Conservation (phyloP, 2,329 filamentous ascomycete genomes). For the Aspergillus costaricaensis region DNA sequence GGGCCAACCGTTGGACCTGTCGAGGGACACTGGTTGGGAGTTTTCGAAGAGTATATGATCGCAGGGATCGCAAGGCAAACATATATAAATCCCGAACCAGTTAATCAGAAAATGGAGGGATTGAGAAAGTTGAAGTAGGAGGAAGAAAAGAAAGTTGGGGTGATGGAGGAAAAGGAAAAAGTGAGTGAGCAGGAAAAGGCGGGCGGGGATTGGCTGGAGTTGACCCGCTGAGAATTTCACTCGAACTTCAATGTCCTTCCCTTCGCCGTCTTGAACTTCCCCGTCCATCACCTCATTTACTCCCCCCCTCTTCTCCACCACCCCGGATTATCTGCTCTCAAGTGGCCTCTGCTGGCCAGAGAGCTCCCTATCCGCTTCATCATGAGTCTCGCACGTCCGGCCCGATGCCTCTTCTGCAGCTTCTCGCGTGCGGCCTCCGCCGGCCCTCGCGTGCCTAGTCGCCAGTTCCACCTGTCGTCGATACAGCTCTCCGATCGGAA, state of each 20-base stretch:
- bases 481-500: constrained; percentile 40
- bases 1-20: constrained; percentile 11
- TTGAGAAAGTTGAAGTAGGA: constrained; percentile 1
- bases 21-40: constrained; percentile 4
- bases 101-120: not conserved
- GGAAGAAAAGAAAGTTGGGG: constrained; percentile 5
- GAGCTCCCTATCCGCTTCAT: constrained; percentile 27
- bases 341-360: constrained; percentile 32
- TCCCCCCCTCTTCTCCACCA: constrained; percentile 6
- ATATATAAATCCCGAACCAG: not conserved
- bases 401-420: constrained; percentile 54
- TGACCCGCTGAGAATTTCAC: constrained; percentile 31
- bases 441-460: constrained; percentile 46
- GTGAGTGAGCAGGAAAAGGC: constrained; percentile 20
- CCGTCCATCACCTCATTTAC: constrained; percentile 8
- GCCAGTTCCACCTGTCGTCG: constrained; percentile 52
- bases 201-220: constrained; percentile 25
- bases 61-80: constrained; percentile 12
- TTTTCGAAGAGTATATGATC: constrained; percentile 3
- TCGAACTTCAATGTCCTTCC: constrained; percentile 14
- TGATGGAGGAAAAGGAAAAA: constrained; percentile 10
- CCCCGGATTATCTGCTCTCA: constrained; percentile 14
- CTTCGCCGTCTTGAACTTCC: constrained; percentile 14
- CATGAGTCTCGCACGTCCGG: constrained; percentile 54
- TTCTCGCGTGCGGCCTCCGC: constrained; percentile 45